A percentile compares a stretch with the other conserved stretches of the same genome.
Evolutionary conservation across 306 rosid species (phyloP).

Genomic region (Cajanus cajan): DNA sequence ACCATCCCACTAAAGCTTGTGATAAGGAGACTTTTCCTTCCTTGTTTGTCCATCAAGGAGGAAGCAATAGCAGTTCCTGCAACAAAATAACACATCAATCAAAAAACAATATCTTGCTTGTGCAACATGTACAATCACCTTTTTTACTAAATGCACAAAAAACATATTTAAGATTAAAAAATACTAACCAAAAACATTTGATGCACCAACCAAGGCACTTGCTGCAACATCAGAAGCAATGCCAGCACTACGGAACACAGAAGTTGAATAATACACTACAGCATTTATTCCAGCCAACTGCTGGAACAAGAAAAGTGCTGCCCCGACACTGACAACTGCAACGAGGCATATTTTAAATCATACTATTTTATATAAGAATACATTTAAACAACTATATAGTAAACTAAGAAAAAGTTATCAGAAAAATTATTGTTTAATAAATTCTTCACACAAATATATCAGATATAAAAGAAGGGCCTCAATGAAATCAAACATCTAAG

Average conservation of each 20-base stretch:
- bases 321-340: constrained; percentile 97
- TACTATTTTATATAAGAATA: background rate
- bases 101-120: constrained; percentile 16
- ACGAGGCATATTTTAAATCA: constrained; percentile 30
- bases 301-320: constrained; percentile 91
- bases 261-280: constrained; percentile 91
- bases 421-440: no score
- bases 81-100: constrained; percentile 29
- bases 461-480: background rate
- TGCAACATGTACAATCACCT: background rate
- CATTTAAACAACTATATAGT: background rate
- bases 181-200: constrained; percentile 88
- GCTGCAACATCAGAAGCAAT: constrained; percentile 96
- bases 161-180: background rate
- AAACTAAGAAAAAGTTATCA: background rate
- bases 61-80: constrained; percentile 92
- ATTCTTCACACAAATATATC: background rate
- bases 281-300: constrained; percentile 97
- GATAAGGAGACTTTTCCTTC: constrained; percentile 89
- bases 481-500: background rate
- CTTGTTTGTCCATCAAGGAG: constrained; percentile 93
- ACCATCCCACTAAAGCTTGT: constrained; percentile 96
- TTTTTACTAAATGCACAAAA: background rate
- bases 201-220: constrained; percentile 95
- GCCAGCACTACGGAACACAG: constrained; percentile 97